These are phyloP conservation scores for Ulmus americana DNA, from an alignment of 331 rosid species.

Conservation along the genomic window DNA sequence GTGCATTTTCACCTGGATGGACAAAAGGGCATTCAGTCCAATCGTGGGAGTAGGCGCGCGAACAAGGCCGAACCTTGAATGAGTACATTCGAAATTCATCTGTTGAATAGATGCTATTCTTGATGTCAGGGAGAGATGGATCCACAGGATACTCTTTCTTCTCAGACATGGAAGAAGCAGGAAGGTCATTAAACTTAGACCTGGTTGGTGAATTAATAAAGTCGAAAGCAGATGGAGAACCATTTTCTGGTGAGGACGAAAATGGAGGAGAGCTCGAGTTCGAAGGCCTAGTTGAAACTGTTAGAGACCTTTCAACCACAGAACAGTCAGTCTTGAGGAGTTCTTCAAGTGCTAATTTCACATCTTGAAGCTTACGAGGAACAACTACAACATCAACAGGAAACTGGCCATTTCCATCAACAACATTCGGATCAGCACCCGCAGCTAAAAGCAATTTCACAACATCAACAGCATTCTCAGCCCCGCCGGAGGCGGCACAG, in stretches of 20 bases:
- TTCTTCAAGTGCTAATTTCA: conserved; percentile 47
- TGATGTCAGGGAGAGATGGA: conserved; percentile 93
- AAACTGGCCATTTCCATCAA: conserved; percentile 62
- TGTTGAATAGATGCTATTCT: conserved; percentile 84
- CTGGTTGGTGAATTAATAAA: conserved; percentile 39
- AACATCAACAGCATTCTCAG: conserved; percentile 59
- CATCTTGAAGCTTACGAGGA: conserved; percentile 50
- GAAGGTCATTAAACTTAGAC: conserved; percentile 43
- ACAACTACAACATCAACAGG: conserved; percentile 60
- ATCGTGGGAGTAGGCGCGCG: conserved; percentile 91
- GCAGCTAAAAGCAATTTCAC: conserved; percentile 68
- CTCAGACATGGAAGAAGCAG: conserved; percentile 52
- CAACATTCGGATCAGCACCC: conserved; percentile 67
- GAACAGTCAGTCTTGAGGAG: conserved; percentile 54
- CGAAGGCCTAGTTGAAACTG: conserved; percentile 15
- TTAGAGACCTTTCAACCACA: conserved; percentile 28
- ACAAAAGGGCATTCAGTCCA: conserved; percentile 98
- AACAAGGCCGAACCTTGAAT: conserved; percentile 89
- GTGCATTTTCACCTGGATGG: conserved; percentile 95
- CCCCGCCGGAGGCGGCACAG: conserved; percentile 89
- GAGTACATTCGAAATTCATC: conserved; percentile 93
- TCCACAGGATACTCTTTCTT: conserved; percentile 92
- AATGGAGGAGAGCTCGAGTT: conserved; percentile 52
- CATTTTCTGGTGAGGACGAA: conserved; percentile 55
- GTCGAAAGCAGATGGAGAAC: conserved; percentile 55